Evolutionary conservation across 768 basidiomycete species (phyloP), one percentile per base, ranked within the genome.

Genomic region (Lactifluus pinguis): DNA sequence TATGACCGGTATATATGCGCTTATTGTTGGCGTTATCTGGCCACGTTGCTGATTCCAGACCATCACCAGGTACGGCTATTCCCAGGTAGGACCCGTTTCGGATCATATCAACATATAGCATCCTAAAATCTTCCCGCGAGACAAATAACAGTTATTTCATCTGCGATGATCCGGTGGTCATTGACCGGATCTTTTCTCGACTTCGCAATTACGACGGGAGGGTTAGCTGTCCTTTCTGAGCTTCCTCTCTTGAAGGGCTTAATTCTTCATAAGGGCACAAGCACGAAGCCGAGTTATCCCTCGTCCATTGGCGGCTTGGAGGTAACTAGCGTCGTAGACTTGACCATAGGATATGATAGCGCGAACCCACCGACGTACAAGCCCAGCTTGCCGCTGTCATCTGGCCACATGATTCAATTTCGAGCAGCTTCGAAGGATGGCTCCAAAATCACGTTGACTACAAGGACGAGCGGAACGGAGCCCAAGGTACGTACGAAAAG

Each of bases 401-500:
- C 84, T 0, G 85, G 90, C 6, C 85, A 94, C 65, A 93, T 94
- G 92, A 83, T 94, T 45, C 86, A 88, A 65, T 87, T 95, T 70
- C 75, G 83, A 55, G 87, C 83, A 3, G 73, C 74, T 58, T 63
- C 69, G 48, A 66, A 52, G 9, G 72, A 74, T 32, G 79, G 72
- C 5, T 77, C 75, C 25, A 80, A 73, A 62, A 77, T 92, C 47
- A 80, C 82, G 1, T 73, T 93, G 53, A 94, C 92, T 0, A 79
- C 82, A 39, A 77, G 89, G 56, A 94, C 92, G 32, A 91, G 89
- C 66, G 92, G 92, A 19, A 95, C 92, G 14, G 92, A 94, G 67
- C 92, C 92, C 0, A 94, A 94, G 82, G 89, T 87, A 67, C 47
- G 50, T 49, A 39, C 19, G 4, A 41, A 34, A 19, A 2, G 9